These are phyloP conservation scores for Pseudevernia furfuracea DNA, from an alignment of 495 filamentous ascomycete species.

Conservation along the genomic window DNA sequence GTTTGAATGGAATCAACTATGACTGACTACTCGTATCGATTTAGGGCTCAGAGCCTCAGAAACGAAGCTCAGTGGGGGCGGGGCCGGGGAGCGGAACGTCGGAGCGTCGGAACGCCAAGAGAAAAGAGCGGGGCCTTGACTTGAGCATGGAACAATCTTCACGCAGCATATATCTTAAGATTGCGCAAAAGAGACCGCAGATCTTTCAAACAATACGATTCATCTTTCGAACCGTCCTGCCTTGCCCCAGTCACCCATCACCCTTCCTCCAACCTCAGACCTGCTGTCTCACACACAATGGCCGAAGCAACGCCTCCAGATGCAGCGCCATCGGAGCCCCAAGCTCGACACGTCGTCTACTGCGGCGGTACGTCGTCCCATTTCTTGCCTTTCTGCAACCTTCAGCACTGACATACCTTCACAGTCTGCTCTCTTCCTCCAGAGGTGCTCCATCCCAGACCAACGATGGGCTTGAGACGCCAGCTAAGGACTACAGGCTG, in stretches of 20 bases:
- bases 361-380: slow-evolving; percentile 59
- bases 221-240: neutral
- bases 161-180: neutral
- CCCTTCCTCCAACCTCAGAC: neutral
- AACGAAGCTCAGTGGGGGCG: neutral
- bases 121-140: neutral
- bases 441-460: slow-evolving; percentile 55
- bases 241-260: neutral
- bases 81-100: neutral
- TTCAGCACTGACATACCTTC: neutral
- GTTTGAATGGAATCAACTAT: too few species aligned
- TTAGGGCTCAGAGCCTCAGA: too few species aligned
- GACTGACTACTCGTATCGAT: too few species aligned
- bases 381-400: slow-evolving; percentile 15
- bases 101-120: neutral
- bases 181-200: neutral
- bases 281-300: slow-evolving; percentile 8
- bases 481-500: slow-evolving; percentile 29
- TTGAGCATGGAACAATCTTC: too few species aligned
- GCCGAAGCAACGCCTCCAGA: slow-evolving; percentile 34
- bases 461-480: neutral
- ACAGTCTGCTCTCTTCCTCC: slow-evolving; percentile 88
- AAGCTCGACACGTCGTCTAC: slow-evolving; percentile 63
- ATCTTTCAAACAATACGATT: neutral
- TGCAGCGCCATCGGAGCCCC: slow-evolving; percentile 43